These are phyloP conservation scores for Eimeria sp. DNA, from an alignment of 169 alveolate species.

Conservation along the genomic window DNA sequence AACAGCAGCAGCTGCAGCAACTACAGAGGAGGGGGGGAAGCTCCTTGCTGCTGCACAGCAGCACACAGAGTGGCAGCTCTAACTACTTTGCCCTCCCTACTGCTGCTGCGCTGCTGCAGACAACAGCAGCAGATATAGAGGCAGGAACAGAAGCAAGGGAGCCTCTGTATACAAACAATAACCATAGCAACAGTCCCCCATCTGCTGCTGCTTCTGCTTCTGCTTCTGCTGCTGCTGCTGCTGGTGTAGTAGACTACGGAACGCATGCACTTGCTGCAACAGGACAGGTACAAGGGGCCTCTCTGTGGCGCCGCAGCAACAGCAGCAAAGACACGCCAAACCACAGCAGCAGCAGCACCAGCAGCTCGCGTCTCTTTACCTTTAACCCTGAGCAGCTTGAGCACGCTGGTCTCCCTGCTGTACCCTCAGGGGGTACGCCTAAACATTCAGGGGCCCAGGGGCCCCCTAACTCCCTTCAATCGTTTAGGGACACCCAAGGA, in stretches of 20 bases:
- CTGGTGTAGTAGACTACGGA: not conserved
- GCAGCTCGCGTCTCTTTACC: constrained; percentile 52
- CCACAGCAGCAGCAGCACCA: constrained; percentile 26
- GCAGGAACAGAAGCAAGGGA: too few relatives aligned
- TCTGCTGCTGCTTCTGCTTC: not conserved
- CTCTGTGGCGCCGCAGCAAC: constrained; percentile 27
- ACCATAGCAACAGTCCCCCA: too few relatives aligned
- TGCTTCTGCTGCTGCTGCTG: not conserved
- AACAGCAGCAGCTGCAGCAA: not conserved
- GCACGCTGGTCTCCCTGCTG: not conserved
- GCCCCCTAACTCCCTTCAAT: not conserved
- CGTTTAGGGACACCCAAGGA: not conserved
- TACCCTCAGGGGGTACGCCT: not conserved
- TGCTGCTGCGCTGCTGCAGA: constrained; percentile 23
- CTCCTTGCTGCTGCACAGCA: not conserved
- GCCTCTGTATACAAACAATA: too few relatives aligned
- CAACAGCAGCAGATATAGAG: not conserved
- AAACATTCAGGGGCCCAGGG: not conserved
- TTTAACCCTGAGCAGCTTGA: constrained; percentile 30
- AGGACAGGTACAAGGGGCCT: not conserved
- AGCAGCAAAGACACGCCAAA: not conserved
- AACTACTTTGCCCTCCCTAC: constrained; percentile 42
- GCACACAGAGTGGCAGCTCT: constrained; percentile 5
- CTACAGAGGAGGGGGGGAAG: not conserved
- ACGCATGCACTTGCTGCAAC: not conserved